Base-by-base conservation (phyloP, 345 rosid genomes). In the Murraya paniculata region DNA sequence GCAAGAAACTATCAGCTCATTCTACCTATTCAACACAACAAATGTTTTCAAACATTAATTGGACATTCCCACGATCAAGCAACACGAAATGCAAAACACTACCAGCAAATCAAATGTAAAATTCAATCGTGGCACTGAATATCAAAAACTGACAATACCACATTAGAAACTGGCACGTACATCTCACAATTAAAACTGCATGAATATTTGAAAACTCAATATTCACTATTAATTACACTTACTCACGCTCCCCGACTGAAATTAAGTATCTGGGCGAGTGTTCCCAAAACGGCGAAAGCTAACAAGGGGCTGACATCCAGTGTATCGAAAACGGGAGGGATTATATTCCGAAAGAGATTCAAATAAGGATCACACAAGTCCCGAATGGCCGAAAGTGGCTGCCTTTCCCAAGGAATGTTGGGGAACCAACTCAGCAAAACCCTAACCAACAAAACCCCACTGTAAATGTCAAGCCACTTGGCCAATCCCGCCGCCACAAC, bases 341-440 rank as follows among this genome's bases (percentile, higher is more conserved):
- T 92, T 25, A 95, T 82, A 60, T 90, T 93, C 89, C 98, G 86
- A 68, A 95, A 95, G 84, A 95, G 84, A 81, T 91, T 93, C 77
- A 95, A 82, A 68, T 95, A 93, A 8, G 97, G 99, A 82, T 93
- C 99, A 14, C 97, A 93, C 0, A 93, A 86, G 84, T 91, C 98
- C 74, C 96, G 86, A 18, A 93, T 91, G 1, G 97, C 98, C 9
- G 94, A 88, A 53, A 93, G 77, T 1, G 98, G 97, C 85, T 95
- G 98, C 25, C 92, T 82, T 61, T 95, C 98, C 99, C 97, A 93
- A 0, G 97, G 97, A 6, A 92, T 90, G 79, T 95, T 95, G 0
- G 97, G 99, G 82, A 95, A 95, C 99, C 97, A 95, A 81, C 98
- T 92, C 18, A 93, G 93, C 82, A 95, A 85, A 55, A 95, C 99